These are phyloP conservation scores for Graphium sp. DNA, from an alignment of 2,329 filamentous ascomycete species.

Conservation along the genomic window DNA sequence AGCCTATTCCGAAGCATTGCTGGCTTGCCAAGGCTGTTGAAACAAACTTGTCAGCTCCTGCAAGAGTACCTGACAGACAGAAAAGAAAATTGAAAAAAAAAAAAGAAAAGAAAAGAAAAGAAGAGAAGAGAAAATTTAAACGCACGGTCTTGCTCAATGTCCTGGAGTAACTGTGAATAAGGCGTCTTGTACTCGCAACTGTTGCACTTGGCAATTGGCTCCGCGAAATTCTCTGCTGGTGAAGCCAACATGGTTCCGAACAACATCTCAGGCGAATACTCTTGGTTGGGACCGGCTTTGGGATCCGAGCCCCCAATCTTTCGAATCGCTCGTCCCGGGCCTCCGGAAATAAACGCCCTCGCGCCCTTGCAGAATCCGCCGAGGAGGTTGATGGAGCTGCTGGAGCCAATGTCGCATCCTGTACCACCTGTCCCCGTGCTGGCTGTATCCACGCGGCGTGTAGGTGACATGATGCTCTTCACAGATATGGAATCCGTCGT, in stretches of 20 bases:
- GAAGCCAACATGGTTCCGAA: no score
- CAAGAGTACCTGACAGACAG: no score
- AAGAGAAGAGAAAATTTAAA: background rate
- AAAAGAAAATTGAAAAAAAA: no score
- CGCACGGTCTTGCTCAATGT: slow-evolving; percentile 13
- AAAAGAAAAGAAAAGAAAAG: background rate
- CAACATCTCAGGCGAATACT: no score
- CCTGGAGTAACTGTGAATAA: slow-evolving; percentile 14
- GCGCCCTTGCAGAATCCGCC: slow-evolving; percentile 21
- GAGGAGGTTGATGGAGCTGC: slow-evolving; percentile 17
- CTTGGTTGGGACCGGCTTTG: no score
- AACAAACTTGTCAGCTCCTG: no score
- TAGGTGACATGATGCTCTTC: no score
- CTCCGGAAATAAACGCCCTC: slow-evolving; percentile 15
- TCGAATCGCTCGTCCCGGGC: slow-evolving; percentile 16
- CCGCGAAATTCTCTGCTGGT: no score
- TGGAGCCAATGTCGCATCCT: slow-evolving; percentile 15
- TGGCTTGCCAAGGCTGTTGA: slow-evolving; percentile 16
- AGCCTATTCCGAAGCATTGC: slow-evolving; percentile 15
- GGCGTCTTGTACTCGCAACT: slow-evolving; percentile 11
- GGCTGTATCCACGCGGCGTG: no score
- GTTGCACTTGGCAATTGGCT: slow-evolving; percentile 9
- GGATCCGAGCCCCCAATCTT: no score
- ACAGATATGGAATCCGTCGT: no score
- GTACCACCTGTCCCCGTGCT: no score